phyloP scores from a whole-genome alignment of 176 grass and related monocot species.

The Echinochloa phyllopogon region DNA sequence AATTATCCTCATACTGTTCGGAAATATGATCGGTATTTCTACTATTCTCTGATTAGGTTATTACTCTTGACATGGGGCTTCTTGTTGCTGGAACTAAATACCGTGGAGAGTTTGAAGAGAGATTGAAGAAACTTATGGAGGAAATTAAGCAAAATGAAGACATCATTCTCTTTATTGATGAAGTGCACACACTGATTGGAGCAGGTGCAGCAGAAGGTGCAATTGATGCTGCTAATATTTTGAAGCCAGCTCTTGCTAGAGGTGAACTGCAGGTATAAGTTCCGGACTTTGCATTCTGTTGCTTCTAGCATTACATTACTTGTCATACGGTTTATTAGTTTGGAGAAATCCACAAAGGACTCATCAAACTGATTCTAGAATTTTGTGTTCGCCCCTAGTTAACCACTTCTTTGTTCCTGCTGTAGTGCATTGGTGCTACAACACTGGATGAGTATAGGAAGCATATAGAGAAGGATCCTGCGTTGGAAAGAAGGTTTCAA shows the following conservation, averaged over 20 bases:
- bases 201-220: constrained; percentile 98
- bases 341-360: not conserved
- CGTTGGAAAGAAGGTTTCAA: constrained; percentile 94
- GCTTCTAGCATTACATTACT: constrained; percentile 16
- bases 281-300: constrained; percentile 15
- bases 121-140: constrained; percentile 98
- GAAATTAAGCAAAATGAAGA: constrained; percentile 99
- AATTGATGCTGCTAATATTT: constrained; percentile 98
- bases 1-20: not conserved
- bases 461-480: constrained; percentile 98
- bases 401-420: constrained; percentile 6
- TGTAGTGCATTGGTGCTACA: constrained; percentile 98
- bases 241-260: constrained; percentile 99
- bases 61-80: constrained; percentile 99
- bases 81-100: constrained; percentile 99
- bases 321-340: not conserved
- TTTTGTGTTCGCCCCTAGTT: constrained; percentile 1
- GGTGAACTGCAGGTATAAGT: constrained; percentile 95
- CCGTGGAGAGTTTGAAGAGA: constrained; percentile 99
- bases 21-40: not conserved
- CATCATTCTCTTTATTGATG: constrained; percentile 99
- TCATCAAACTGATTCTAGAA: constrained; percentile 12
- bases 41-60: constrained; percentile 57
- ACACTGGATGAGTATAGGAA: constrained; percentile 97
- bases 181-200: constrained; percentile 98